Evolutionary conservation across 2,329 filamentous ascomycete species (phyloP).

Genomic region (Neofusicoccum ribis): DNA sequence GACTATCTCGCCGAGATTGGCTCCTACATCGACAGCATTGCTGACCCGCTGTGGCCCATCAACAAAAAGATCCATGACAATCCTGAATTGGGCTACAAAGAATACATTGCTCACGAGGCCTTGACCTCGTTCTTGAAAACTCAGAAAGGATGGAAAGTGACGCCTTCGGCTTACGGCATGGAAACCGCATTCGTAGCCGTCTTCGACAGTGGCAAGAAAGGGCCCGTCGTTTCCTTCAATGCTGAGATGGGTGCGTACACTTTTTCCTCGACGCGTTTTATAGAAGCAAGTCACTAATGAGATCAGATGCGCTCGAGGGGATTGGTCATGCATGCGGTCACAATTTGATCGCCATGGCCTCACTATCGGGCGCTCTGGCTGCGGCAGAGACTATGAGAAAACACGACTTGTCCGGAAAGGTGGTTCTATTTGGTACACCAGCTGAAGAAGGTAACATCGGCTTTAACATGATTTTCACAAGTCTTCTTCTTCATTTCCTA

Average conservation of each 20-base stretch:
- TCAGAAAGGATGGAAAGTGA: constrained; percentile 52
- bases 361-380: constrained; percentile 41
- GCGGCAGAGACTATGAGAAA: constrained; percentile 32
- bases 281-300: not conserved
- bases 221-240: constrained; percentile 49
- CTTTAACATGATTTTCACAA: too few relatives aligned
- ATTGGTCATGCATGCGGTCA: constrained; percentile 50
- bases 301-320: constrained; percentile 39
- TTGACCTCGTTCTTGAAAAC: constrained; percentile 51
- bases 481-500: not conserved
- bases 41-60: constrained; percentile 44
- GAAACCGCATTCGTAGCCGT: constrained; percentile 56
- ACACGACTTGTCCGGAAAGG: constrained; percentile 35
- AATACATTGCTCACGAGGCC: constrained; percentile 52
- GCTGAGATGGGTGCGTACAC: constrained; percentile 35
- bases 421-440: constrained; percentile 46
- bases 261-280: not conserved
- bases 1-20: constrained; percentile 33
- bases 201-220: constrained; percentile 48
- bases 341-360: constrained; percentile 46
- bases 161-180: constrained; percentile 52
- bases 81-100: constrained; percentile 51
- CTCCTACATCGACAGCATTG: constrained; percentile 43
- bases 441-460: constrained; percentile 40
- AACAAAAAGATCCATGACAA: constrained; percentile 56